phyloP scores from a whole-genome alignment of 2,329 filamentous ascomycete species.

The Dactylellina drechsleri region DNA sequence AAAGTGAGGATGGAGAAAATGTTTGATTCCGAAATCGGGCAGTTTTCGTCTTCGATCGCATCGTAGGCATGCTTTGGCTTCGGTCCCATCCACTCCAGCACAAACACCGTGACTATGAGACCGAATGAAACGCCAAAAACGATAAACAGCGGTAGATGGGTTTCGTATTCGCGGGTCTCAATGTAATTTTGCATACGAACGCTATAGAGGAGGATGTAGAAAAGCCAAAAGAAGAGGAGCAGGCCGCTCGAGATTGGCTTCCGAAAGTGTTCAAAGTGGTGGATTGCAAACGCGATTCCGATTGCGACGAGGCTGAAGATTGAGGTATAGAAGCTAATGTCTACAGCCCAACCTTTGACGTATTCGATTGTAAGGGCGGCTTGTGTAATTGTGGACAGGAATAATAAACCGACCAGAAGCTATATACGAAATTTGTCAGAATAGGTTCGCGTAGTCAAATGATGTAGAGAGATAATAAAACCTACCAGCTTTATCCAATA shows the following conservation, averaged over 20 bases:
- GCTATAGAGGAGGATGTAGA: constrained; percentile 79
- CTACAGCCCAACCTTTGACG: constrained; percentile 75
- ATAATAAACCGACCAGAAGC: constrained; percentile 63
- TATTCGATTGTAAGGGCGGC: constrained; percentile 78
- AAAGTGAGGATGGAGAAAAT: constrained; percentile 94
- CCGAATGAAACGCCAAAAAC: constrained; percentile 78
- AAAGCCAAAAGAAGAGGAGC: constrained; percentile 90
- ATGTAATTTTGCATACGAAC: constrained; percentile 89
- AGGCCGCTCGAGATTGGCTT: constrained; percentile 86
- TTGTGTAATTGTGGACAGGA: constrained; percentile 74
- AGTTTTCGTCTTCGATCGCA: constrained; percentile 67
- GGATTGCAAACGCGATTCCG: constrained; percentile 77
- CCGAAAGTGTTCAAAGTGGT: constrained; percentile 86
- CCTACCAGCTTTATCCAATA: constrained; percentile 90
- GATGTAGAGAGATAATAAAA: neutral
- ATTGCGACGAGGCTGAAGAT: constrained; percentile 77
- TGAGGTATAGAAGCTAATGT: constrained; percentile 88
- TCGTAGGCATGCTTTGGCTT: constrained; percentile 74
- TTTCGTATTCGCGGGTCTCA: constrained; percentile 76
- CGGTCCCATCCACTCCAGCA: constrained; percentile 86
- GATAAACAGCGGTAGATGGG: constrained; percentile 78
- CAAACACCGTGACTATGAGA: constrained; percentile 75
- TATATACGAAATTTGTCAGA: constrained; percentile 20
- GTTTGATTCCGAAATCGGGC: constrained; percentile 87
- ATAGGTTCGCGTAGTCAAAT: neutral